A percentile compares a stretch with the other conserved stretches of the same genome.
phyloP scores from a whole-genome alignment of 2,329 filamentous ascomycete species.

The Trichoderma endophyticum region DNA sequence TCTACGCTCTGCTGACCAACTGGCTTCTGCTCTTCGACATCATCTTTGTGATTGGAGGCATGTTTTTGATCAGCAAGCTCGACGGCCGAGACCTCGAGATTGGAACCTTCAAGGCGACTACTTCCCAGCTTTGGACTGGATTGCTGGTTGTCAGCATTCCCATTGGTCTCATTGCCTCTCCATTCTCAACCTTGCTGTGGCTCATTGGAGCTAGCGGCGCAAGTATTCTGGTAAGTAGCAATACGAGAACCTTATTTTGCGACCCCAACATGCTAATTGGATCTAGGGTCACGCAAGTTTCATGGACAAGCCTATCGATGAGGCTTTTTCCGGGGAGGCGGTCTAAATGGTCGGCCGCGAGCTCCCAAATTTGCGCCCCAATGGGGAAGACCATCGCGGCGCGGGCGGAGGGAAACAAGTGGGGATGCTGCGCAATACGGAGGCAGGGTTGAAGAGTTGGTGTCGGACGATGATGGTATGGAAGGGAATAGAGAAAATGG shows the following conservation, averaged over 20 bases:
- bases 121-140: constrained; percentile 90
- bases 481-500: constrained; percentile 46
- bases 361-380: constrained; percentile 90
- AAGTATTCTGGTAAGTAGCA: constrained; percentile 60
- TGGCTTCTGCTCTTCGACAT: constrained; percentile 86
- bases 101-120: constrained; percentile 76
- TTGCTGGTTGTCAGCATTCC: constrained; percentile 81
- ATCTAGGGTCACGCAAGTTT: constrained; percentile 76
- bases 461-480: constrained; percentile 57
- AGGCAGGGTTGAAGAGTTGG: constrained; percentile 63
- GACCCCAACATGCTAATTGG: neutral
- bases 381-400: constrained; percentile 99
- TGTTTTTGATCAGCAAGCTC: constrained; percentile 89
- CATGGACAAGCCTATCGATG: constrained; percentile 98
- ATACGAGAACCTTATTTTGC: neutral
- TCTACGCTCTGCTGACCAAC: constrained; percentile 93
- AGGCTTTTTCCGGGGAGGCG: constrained; percentile 99
- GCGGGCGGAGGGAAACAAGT: constrained; percentile 63
- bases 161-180: constrained; percentile 79
- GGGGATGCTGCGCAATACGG: constrained; percentile 42
- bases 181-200: constrained; percentile 85
- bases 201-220: constrained; percentile 93
- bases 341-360: constrained; percentile 99
- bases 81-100: constrained; percentile 85
- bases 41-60: constrained; percentile 76